Percentiles rank a stretch among this genome's conserved stretches.
Conservation (phyloP, 1,284 basidiomycete species). For the Somion occarium region DNA sequence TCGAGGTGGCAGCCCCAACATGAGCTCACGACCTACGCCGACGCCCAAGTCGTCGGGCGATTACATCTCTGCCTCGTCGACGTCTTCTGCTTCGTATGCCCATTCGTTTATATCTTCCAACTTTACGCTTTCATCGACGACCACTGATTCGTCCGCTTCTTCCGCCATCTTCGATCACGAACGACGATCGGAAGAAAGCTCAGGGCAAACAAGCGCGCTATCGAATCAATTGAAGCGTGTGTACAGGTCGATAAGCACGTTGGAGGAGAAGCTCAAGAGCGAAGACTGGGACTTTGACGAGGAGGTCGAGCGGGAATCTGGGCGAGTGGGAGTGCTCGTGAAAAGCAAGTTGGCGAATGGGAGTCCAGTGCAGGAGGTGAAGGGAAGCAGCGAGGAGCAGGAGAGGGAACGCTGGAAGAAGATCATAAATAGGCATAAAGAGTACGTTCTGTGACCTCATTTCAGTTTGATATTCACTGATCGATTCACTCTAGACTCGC, state of each 20-base stretch:
- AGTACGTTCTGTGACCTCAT: slow-evolving; percentile 36
- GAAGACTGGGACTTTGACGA: slow-evolving; percentile 42
- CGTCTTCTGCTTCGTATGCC: slow-evolving; percentile 62
- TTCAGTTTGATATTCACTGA: not conserved
- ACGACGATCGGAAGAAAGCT: slow-evolving; percentile 41
- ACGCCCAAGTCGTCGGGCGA: slow-evolving; percentile 61
- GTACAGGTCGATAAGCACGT: slow-evolving; percentile 68
- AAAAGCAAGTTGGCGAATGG: slow-evolving; percentile 34
- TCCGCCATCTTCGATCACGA: slow-evolving; percentile 54
- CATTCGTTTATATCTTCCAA: slow-evolving; percentile 65
- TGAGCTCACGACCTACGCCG: slow-evolving; percentile 35
- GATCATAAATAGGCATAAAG: slow-evolving; percentile 66
- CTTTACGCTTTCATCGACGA: slow-evolving; percentile 71
- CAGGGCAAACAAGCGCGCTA: slow-evolving; percentile 63
- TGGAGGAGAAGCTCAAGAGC: slow-evolving; percentile 70
- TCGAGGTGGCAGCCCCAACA: slow-evolving; percentile 25
- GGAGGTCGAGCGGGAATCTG: slow-evolving; percentile 17
- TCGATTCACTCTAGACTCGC: slow-evolving; percentile 57
- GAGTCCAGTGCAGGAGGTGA: slow-evolving; percentile 24
- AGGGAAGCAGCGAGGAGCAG: slow-evolving; percentile 42
- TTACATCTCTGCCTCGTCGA: slow-evolving; percentile 70
- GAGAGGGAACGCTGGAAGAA: slow-evolving; percentile 65
- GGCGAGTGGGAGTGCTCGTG: slow-evolving; percentile 41
- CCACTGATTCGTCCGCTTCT: slow-evolving; percentile 68
- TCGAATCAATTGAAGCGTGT: slow-evolving; percentile 75